Evolutionary conservation across 306 rosid genomes (phyloP).

Genomic region (Cotoneaster glaucophyllus): DNA sequence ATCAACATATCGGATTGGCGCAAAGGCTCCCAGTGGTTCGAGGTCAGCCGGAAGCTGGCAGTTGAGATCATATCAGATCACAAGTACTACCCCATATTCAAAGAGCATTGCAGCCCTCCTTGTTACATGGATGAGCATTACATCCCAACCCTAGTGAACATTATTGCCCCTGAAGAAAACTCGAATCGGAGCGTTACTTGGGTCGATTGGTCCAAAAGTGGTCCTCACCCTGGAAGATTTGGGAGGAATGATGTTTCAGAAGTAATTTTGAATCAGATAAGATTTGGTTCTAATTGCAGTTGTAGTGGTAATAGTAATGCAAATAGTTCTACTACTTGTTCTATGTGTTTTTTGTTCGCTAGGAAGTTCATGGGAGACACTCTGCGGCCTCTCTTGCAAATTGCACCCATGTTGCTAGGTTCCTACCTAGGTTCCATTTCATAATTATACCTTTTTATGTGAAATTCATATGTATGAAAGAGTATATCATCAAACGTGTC

Average conservation of each 20-base stretch:
- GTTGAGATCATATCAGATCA: slow-evolving; percentile 32
- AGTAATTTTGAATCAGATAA: slow-evolving; percentile 27
- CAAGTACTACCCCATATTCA: slow-evolving; percentile 32
- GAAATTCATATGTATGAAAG: too few species aligned
- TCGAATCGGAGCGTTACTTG: slow-evolving; percentile 43
- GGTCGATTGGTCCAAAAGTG: slow-evolving; percentile 56
- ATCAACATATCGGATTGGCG: slow-evolving; percentile 35
- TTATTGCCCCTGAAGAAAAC: slow-evolving; percentile 23
- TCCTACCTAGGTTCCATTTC: slow-evolving; percentile 3
- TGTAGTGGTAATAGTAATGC: not conserved
- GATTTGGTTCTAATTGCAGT: slow-evolving; percentile 31
- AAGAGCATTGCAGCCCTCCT: slow-evolving; percentile 35
- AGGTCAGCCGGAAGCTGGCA: slow-evolving; percentile 29
- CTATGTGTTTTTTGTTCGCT: slow-evolving; percentile 36
- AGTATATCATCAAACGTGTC: not conserved
- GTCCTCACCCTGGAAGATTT: slow-evolving; percentile 48
- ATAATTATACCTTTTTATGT: not conserved
- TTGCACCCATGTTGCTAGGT: slow-evolving; percentile 18
- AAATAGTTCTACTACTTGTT: not conserved
- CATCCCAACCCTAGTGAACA: slow-evolving; percentile 38
- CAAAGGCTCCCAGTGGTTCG: slow-evolving; percentile 58
- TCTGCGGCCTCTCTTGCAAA: slow-evolving; percentile 12
- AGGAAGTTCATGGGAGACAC: slow-evolving; percentile 13
- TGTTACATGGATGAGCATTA: slow-evolving; percentile 59
- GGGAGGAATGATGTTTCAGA: slow-evolving; percentile 23